Conservation (phyloP, 176 grass and related monocot species). For the Eragrostis curvula region DNA sequence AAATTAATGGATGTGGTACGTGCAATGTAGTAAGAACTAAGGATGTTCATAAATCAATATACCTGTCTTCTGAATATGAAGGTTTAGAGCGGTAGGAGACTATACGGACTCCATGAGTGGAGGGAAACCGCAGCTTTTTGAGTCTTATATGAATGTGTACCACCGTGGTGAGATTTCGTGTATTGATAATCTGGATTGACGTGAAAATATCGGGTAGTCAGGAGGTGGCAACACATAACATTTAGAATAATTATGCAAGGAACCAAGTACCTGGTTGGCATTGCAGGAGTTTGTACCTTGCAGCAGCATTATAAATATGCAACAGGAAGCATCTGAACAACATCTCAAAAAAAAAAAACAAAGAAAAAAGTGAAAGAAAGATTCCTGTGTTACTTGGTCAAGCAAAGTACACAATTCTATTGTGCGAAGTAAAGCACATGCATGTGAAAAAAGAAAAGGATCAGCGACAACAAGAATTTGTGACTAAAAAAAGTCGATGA, state of each 20-base stretch:
- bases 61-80: neutral
- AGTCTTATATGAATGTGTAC: neutral
- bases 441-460: neutral
- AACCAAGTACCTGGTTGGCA: neutral
- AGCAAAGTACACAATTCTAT: neutral
- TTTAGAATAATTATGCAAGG: neutral
- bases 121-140: neutral
- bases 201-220: neutral
- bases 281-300: neutral
- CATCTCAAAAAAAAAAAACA: neutral
- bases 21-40: too few relatives aligned
- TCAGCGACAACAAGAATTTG: neutral
- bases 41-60: neutral
- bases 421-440: neutral
- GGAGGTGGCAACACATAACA: neutral
- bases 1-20: too few relatives aligned
- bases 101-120: neutral
- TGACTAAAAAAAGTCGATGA: neutral
- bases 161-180: neutral
- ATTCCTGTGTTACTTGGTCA: neutral
- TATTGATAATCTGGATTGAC: neutral
- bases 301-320: neutral
- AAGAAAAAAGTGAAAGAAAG: neutral
- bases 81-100: neutral
- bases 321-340: neutral